Evolutionary conservation across 2,329 filamentous ascomycete genomes (phyloP).

Genomic region (Tolypocladium amazonense): DNA sequence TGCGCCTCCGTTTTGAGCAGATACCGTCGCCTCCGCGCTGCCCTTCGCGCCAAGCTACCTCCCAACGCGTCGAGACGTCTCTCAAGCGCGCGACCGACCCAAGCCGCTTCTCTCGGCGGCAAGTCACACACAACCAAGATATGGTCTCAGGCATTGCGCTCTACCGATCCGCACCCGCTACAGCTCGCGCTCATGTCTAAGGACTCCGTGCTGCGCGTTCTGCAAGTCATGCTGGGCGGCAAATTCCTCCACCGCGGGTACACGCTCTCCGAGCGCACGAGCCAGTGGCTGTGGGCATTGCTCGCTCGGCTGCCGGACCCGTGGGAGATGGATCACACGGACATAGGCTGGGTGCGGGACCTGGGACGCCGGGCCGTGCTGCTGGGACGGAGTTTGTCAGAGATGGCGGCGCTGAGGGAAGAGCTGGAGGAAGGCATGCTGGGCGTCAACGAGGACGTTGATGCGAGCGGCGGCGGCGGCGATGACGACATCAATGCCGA

Average conservation of each 20-base stretch:
- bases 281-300: constrained; percentile 78
- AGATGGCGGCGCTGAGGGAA: constrained; percentile 38
- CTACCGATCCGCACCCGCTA: constrained; percentile 44
- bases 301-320: constrained; percentile 64
- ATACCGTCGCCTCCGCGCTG: constrained; percentile 53
- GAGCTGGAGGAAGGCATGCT: constrained; percentile 28
- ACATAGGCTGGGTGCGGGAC: constrained; percentile 67
- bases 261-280: constrained; percentile 53
- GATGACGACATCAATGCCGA: constrained; percentile 8
- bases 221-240: constrained; percentile 55
- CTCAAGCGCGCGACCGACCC: constrained; percentile 38
- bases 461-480: constrained; percentile 27
- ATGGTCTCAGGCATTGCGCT: constrained; percentile 42
- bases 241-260: constrained; percentile 51
- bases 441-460: constrained; percentile 34
- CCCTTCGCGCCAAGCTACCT: constrained; percentile 47
- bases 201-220: constrained; percentile 51
- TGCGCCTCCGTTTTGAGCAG: constrained; percentile 53
- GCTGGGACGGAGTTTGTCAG: constrained; percentile 42
- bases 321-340: constrained; percentile 64
- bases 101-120: constrained; percentile 43
- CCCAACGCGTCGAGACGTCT: constrained; percentile 41
- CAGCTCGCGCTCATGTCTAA: constrained; percentile 57
- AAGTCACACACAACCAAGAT: constrained; percentile 35
- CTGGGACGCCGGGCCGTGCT: constrained; percentile 66